A percentile compares a stretch with the other conserved stretches of the same genome.
Evolutionary conservation across 352 stramenopile genomes (phyloP).

Genomic region (Plasmopara viticola): DNA sequence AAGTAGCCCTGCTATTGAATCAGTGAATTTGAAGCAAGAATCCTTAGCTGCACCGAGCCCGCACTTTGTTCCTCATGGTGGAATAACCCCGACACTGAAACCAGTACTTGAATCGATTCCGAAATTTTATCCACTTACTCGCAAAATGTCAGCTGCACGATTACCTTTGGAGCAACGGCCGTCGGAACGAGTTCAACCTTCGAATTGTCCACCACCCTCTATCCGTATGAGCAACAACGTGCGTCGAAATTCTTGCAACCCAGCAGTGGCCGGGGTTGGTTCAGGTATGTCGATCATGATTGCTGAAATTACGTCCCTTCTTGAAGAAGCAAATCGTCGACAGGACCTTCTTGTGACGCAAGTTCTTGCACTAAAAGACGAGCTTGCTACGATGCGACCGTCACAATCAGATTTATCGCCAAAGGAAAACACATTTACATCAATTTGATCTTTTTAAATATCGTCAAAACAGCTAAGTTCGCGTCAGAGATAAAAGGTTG

Average conservation of each 20-base stretch:
- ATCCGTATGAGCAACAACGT: slow-evolving; percentile 29
- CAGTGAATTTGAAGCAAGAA: slow-evolving; percentile 8
- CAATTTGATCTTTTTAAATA: too few relatives aligned
- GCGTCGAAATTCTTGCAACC: slow-evolving; percentile 21
- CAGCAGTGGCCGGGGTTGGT: slow-evolving; percentile 14
- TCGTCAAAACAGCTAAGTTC: too few relatives aligned
- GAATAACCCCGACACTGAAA: slow-evolving; percentile 2
- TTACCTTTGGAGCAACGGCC: slow-evolving; percentile 20
- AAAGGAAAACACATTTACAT: background rate
- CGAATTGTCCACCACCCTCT: slow-evolving; percentile 27
- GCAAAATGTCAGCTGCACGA: slow-evolving; percentile 11
- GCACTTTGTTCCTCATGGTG: slow-evolving; percentile 1
- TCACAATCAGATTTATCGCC: slow-evolving; percentile 2
- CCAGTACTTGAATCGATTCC: background rate
- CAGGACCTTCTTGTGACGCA: slow-evolving; percentile 41
- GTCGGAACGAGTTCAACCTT: slow-evolving; percentile 19
- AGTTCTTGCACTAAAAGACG: slow-evolving; percentile 31
- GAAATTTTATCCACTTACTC: slow-evolving; percentile 7
- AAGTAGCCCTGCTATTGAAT: slow-evolving; percentile 6
- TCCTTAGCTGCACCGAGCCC: background rate
- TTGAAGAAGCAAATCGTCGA: slow-evolving; percentile 40
- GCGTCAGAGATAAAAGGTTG: too few relatives aligned
- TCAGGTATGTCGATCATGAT: slow-evolving; percentile 41
- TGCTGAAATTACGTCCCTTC: slow-evolving; percentile 28
- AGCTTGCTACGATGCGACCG: slow-evolving; percentile 20